These are phyloP conservation scores for Trichoderma hamatum DNA, from an alignment of 2,329 filamentous ascomycete species.

Conservation along the genomic window DNA sequence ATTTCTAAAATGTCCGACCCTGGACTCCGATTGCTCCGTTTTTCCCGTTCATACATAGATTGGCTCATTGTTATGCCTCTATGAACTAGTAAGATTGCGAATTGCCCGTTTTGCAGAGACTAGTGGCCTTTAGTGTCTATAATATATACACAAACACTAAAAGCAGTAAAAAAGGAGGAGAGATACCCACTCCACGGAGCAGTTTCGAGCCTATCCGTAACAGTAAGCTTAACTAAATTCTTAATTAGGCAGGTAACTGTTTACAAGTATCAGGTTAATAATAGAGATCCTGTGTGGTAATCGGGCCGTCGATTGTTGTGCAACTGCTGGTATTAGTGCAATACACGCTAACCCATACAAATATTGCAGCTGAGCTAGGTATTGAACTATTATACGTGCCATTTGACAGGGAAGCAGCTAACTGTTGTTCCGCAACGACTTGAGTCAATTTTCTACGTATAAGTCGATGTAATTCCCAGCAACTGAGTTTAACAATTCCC, in stretches of 20 bases:
- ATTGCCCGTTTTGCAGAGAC: not conserved
- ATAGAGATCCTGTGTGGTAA: not conserved
- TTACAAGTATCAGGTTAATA: not conserved
- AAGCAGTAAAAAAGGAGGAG: not conserved
- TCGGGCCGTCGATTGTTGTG: conserved; percentile 3
- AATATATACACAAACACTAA: not conserved
- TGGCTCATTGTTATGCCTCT: conserved; percentile 5
- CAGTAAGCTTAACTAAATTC: conserved; percentile 21
- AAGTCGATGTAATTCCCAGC: not conserved
- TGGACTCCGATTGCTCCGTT: not conserved
- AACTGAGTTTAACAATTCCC: not conserved
- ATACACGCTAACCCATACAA: not conserved
- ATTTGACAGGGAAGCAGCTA: not conserved
- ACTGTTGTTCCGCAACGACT: not conserved
- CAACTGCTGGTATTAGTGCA: not conserved
- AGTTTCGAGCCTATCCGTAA: conserved; percentile 1
- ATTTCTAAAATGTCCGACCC: not conserved
- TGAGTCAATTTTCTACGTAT: conserved; percentile 7
- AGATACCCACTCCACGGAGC: not conserved
- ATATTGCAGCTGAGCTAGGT: not conserved
- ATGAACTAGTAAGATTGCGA: not conserved
- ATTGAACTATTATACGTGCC: not conserved
- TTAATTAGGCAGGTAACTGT: conserved; percentile 7
- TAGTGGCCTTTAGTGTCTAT: not conserved
- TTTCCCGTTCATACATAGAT: not conserved